Evolutionary conservation across 257 asterid genomes (phyloP).

Genomic region (Datura wrightii): DNA sequence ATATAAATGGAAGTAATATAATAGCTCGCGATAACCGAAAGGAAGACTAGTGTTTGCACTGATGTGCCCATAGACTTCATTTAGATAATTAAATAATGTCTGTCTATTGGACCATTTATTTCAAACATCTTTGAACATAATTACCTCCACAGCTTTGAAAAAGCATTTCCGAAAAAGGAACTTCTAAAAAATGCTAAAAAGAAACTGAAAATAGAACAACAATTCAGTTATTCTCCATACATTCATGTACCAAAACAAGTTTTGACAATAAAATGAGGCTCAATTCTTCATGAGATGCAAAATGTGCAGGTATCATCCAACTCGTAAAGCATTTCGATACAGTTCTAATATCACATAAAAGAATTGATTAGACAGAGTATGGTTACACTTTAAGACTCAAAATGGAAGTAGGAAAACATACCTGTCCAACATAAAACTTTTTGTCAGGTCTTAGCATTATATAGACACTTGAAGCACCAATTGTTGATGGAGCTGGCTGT

Average conservation of each 20-base stretch:
- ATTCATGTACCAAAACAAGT: background rate
- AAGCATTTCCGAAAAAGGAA: background rate
- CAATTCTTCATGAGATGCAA: background rate
- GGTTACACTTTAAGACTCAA: background rate
- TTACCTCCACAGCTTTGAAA: background rate
- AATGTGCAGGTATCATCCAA: background rate
- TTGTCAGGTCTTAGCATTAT: constrained; percentile 77
- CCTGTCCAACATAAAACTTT: constrained; percentile 86
- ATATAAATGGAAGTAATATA: background rate
- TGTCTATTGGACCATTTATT: background rate
- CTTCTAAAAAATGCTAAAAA: background rate
- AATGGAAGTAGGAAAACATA: constrained; percentile 38
- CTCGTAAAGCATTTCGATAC: background rate
- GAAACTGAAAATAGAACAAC: background rate
- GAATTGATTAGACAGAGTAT: background rate
- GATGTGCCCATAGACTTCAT: background rate
- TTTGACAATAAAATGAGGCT: constrained; percentile 1
- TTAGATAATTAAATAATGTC: background rate
- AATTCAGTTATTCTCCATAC: background rate
- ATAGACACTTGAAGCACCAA: constrained; percentile 84
- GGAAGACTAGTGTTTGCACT: background rate
- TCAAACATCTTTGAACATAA: background rate
- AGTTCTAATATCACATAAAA: background rate
- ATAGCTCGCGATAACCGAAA: background rate
- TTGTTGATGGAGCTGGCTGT: constrained; percentile 96